Conservation (phyloP, 208 protist genomes). For the Wallacemonas sp. region DNA sequence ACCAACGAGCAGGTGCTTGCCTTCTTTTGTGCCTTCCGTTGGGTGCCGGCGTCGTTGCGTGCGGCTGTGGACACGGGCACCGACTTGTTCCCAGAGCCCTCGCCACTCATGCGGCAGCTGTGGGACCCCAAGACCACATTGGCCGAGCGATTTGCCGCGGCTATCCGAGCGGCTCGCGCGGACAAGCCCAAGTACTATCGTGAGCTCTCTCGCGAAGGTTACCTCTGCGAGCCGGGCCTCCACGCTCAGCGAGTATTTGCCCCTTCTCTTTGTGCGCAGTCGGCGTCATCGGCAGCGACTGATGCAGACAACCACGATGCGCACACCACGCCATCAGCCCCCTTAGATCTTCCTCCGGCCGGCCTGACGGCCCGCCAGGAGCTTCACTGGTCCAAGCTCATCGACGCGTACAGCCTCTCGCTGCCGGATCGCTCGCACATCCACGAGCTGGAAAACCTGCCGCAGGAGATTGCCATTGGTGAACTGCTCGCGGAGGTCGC, state of each 20-base stretch:
- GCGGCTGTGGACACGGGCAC: neutral
- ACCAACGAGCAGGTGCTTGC: conserved; percentile 2
- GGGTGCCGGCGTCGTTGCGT: neutral
- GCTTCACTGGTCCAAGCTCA: conserved; percentile 21
- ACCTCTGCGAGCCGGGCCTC: conserved; percentile 21
- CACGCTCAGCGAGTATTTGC: conserved; percentile 14
- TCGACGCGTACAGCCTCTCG: conserved; percentile 47
- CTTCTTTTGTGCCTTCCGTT: neutral
- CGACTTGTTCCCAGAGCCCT: conserved; percentile 1
- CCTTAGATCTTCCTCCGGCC: neutral
- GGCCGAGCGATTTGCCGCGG: neutral
- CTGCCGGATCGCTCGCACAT: conserved; percentile 53
- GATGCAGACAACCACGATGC: neutral
- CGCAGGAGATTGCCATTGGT: conserved; percentile 65
- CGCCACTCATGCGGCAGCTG: neutral
- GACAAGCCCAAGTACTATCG: conserved; percentile 16
- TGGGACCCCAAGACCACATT: conserved; percentile 1
- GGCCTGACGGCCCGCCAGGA: neutral
- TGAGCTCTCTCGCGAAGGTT: conserved; percentile 13
- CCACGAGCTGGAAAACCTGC: conserved; percentile 66
- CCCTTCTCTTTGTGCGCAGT: neutral
- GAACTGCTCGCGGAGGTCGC: conserved; percentile 25
- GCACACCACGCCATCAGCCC: neutral
- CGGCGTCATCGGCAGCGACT: neutral
- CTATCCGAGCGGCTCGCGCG: neutral